Evolutionary conservation across 257 asterid genomes (phyloP), one percentile per base, ranked within the genome.

Genomic region (Penstemon newberryi): DNA sequence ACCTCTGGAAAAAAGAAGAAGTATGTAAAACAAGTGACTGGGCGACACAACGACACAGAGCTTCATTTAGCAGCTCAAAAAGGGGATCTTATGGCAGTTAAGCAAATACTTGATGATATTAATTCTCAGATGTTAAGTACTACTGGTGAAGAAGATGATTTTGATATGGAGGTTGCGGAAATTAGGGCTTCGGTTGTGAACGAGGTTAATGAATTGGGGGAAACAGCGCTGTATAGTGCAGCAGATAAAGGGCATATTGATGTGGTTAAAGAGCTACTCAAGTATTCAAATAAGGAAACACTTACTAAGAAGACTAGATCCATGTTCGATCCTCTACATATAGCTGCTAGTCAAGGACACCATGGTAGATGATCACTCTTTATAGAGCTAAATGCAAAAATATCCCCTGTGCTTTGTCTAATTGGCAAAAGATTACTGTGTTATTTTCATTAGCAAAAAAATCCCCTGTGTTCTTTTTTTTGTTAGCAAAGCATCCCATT

Each of bases 181-280:
- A 85, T 85, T 45, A 70, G 88, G 80, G 91, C 83, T 0, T 78
- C 83, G 0, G 81, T 85, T 45, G 82, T 82, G 33, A 83, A 79
- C 42, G 91, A 85, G 72, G 82, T 78, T 7, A 85, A 85, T 69
- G 91, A 85, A 79, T 76, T 85, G 76, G 90, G 90, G 12, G 90
- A 85, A 73, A 85, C 90, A 0, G 83, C 86, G 0, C 45, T 85
- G 70, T 80, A 66, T 36, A 80, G 81, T 39, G 90, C 90, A 9
- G 90, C 88, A 2, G 88, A 85, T 71, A 78, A 57, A 68, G 90
- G 90, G 75, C 83, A 82, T 65, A 69, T 83, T 53, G 82, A 82
- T 7, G 87, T 85, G 57, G 91, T 85, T 15, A 83, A 74, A 51
- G 85, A 82, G 79, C 80, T 85, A 54, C 77, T 85, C 36, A 78